Evolutionary conservation across 306 rosid genomes (phyloP).

Genomic region (Abrus precatorius): DNA sequence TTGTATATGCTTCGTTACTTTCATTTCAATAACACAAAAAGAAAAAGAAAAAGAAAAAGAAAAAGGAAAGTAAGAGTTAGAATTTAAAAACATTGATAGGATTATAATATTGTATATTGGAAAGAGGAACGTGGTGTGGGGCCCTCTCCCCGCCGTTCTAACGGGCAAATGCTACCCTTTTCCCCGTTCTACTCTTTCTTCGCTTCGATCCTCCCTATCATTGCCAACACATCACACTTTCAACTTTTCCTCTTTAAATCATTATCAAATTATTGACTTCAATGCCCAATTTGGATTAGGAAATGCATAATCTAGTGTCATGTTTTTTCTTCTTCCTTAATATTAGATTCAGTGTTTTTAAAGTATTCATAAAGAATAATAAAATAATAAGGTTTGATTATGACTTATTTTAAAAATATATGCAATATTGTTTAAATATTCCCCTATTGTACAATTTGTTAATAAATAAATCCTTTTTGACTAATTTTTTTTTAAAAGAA

Average conservation of each 20-base stretch:
- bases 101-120: too few species aligned
- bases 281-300: background rate
- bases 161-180: slow-evolving; percentile 38
- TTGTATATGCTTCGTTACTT: too few species aligned
- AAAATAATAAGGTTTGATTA: too few species aligned
- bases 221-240: slow-evolving; percentile 5
- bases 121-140: slow-evolving; percentile 42
- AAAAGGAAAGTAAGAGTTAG: background rate
- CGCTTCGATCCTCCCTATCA: background rate
- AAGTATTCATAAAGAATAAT: too few species aligned
- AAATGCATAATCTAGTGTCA: background rate
- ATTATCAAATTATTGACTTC: slow-evolving; percentile 28
- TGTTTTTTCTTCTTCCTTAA: too few species aligned
- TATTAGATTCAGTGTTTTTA: too few species aligned
- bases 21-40: background rate
- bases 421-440: too few species aligned
- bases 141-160: slow-evolving; percentile 19
- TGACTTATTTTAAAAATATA: too few species aligned
- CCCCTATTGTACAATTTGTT: too few species aligned
- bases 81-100: too few species aligned
- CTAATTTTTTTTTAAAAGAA: too few species aligned
- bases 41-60: background rate
- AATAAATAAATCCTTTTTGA: too few species aligned
- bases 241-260: slow-evolving; percentile 19
- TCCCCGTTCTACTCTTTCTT: background rate